Conservation (phyloP, 2,329 filamentous ascomycete genomes). For the Aschersonia sp. region DNA sequence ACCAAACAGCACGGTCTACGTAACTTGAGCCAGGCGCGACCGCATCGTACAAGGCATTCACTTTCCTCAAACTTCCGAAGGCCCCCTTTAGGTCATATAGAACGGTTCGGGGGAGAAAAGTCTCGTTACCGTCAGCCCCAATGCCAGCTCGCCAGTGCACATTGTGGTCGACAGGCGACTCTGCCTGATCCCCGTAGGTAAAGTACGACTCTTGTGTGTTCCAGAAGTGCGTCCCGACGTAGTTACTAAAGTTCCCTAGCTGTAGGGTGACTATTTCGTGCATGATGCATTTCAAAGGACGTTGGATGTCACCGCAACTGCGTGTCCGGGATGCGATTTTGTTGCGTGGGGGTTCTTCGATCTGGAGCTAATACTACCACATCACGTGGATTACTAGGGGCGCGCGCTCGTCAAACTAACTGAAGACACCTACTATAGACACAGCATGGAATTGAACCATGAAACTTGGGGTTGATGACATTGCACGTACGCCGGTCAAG, state of each 20-base stretch:
- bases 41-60: conserved; percentile 73
- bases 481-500: no score
- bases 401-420: no score
- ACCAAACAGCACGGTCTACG: conserved; percentile 19
- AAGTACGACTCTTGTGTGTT: conserved; percentile 98
- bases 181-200: conserved; percentile 52
- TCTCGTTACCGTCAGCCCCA: conserved; percentile 73
- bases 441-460: no score
- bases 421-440: no score
- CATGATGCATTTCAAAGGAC: conserved; percentile 36
- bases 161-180: conserved; percentile 30
- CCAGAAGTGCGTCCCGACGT: conserved; percentile 93
- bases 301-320: background rate
- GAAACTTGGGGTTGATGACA: no score
- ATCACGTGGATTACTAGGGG: no score
- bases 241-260: conserved; percentile 85
- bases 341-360: no score
- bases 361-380: no score
- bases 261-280: conserved; percentile 92
- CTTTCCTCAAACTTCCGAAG: conserved; percentile 76
- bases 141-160: conserved; percentile 79
- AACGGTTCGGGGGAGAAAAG: conserved; percentile 79
- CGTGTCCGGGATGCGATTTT: no score
- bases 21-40: conserved; percentile 12
- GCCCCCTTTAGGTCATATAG: conserved; percentile 93